These are phyloP conservation scores for Alternaria burnsii DNA, from an alignment of 2,329 filamentous ascomycete genomes.

Conservation along the genomic window DNA sequence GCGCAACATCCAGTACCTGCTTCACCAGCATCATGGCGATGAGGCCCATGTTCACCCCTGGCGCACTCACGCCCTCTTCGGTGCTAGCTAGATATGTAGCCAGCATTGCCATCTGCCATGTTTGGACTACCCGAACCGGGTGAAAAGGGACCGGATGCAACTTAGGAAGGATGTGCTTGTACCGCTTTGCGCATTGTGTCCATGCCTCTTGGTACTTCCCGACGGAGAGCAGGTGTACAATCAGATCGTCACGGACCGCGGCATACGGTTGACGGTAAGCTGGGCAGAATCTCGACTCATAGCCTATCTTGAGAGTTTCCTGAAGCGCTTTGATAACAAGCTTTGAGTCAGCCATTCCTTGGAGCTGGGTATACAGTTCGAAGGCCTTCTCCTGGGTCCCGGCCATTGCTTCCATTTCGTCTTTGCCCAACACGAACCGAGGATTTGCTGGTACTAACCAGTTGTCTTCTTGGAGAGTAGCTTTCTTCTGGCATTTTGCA, in stretches of 20 bases:
- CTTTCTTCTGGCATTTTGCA: constrained; percentile 56
- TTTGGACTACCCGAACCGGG: constrained; percentile 63
- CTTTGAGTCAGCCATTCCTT: constrained; percentile 31
- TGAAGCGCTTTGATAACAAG: constrained; percentile 49
- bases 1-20: constrained; percentile 52
- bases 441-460: constrained; percentile 47
- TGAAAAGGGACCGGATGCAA: constrained; percentile 60
- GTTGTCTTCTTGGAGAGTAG: constrained; percentile 52
- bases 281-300: constrained; percentile 55
- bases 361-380: constrained; percentile 34
- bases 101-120: constrained; percentile 52
- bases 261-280: constrained; percentile 64
- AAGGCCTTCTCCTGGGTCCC: constrained; percentile 39
- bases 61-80: constrained; percentile 35
- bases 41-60: constrained; percentile 52
- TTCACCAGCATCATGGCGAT: constrained; percentile 55
- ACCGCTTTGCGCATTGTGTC: constrained; percentile 60
- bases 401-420: constrained; percentile 27
- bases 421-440: constrained; percentile 25
- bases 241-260: constrained; percentile 62
- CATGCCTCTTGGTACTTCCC: constrained; percentile 59
- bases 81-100: constrained; percentile 42
- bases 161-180: constrained; percentile 61
- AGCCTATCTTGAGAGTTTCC: constrained; percentile 53
- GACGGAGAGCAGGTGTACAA: constrained; percentile 57